Conservation (phyloP, 2,329 filamentous ascomycete species). For the Neocatenulostroma microsporum region DNA sequence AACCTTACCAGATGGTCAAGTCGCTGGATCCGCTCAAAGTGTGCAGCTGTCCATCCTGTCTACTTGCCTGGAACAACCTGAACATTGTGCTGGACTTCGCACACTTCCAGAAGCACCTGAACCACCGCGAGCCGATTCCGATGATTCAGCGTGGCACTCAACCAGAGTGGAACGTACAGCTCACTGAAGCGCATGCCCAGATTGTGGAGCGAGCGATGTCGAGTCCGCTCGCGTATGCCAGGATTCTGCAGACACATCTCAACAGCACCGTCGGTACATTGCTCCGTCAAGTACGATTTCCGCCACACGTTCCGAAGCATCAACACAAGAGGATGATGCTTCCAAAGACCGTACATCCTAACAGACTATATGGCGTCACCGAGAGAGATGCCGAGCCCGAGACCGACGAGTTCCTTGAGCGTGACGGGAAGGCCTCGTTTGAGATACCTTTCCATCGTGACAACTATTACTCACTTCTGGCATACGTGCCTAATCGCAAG, state of each 20-base stretch:
- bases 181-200: constrained; percentile 38
- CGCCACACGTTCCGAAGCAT: constrained; percentile 35
- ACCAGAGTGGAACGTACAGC: constrained; percentile 45
- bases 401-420: constrained; percentile 46
- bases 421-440: constrained; percentile 40
- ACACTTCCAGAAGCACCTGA: constrained; percentile 48
- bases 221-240: constrained; percentile 45
- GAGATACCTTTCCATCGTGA: constrained; percentile 51
- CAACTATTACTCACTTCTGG: constrained; percentile 52
- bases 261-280: constrained; percentile 41
- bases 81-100: constrained; percentile 49
- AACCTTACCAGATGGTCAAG: constrained; percentile 47
- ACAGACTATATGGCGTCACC: constrained; percentile 41
- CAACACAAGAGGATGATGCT: constrained; percentile 13
- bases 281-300: constrained; percentile 27
- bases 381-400: constrained; percentile 38
- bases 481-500: constrained; percentile 49
- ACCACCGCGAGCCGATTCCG: constrained; percentile 46
- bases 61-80: constrained; percentile 51
- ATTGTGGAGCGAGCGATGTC: constrained; percentile 41
- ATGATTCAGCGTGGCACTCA: constrained; percentile 42
- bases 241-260: constrained; percentile 43
- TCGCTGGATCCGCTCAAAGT: constrained; percentile 40
- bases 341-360: constrained; percentile 11
- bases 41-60: constrained; percentile 52